These are phyloP conservation scores for Jaapia argillacea DNA, from an alignment of 768 basidiomycete species.

Conservation along the genomic window DNA sequence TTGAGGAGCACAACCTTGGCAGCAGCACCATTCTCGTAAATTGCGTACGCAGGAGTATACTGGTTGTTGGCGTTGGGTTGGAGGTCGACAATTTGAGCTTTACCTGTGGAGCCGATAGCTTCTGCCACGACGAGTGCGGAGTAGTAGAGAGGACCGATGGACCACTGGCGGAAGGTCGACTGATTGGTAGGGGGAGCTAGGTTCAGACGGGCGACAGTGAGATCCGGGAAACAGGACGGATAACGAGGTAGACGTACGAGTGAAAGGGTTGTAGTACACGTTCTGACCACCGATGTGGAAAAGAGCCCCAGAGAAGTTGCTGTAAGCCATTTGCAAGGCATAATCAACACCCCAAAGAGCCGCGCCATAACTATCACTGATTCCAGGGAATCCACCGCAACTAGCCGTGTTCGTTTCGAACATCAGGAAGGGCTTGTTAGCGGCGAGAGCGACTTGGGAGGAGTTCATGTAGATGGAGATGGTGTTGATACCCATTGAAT, in stretches of 20 bases:
- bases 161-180: slow-evolving; percentile 55
- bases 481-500: slow-evolving; percentile 39
- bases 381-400: slow-evolving; percentile 37
- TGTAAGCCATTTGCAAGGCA: slow-evolving; percentile 39
- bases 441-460: slow-evolving; percentile 26
- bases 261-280: slow-evolving; percentile 52
- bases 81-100: slow-evolving; percentile 60
- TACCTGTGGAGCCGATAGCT: slow-evolving; percentile 53
- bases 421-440: slow-evolving; percentile 38
- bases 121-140: slow-evolving; percentile 63
- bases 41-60: slow-evolving; percentile 54
- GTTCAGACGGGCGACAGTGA: slow-evolving; percentile 5
- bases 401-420: slow-evolving; percentile 48
- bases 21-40: slow-evolving; percentile 62
- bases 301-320: slow-evolving; percentile 32
- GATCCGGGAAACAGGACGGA: background rate
- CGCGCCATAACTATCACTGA: slow-evolving; percentile 49
- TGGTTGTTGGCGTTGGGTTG: slow-evolving; percentile 36
- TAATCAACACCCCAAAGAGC: slow-evolving; percentile 46
- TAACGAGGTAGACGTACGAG: slow-evolving; percentile 14
- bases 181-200: slow-evolving; percentile 44
- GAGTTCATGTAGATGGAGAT: slow-evolving; percentile 43
- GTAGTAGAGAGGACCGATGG: slow-evolving; percentile 67
- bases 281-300: slow-evolving; percentile 54
- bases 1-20: slow-evolving; percentile 64